Evolutionary conservation across 108 stramenopile genomes (phyloP), one percentile per base, ranked within the genome.

Genomic region (Pseudonitzschia pungens): DNA sequence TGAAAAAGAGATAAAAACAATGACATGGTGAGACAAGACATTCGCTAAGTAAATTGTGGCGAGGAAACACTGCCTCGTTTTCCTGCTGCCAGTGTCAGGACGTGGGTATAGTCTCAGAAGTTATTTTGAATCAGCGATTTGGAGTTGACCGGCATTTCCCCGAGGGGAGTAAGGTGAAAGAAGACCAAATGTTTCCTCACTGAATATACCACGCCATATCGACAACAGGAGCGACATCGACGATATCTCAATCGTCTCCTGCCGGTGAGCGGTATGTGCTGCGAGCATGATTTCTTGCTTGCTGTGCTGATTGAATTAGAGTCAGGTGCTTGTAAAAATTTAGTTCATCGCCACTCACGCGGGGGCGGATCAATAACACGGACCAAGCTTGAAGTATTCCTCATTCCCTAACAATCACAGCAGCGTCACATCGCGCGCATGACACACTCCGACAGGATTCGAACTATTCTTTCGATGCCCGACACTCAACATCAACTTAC

Each of bases 361-460:
- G 84, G 85, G 87, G 87, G 87, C 87, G 85, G 81, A 89, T 89
- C 87, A 76, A 79, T 83, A 89, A 89, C 87, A 89, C 87, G 87
- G 87, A 89, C 87, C 87, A 89, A 89, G 87, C 73, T 77, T 31
- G 18, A 70, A 65, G 48, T 74, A 44, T 58, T 89, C 85, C 24
- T 89, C 84, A 83, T 84, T 76, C 83, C 83, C 84, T 41, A 44
- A 42, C 24, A 63, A 24, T 53, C 24, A 36, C 52, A 48, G 21
- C 15, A 60, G 62, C 36, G 42, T 5, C 64, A 22, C 36, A 16
- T 65, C 58, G 20, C 60, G 15, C 53, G 32, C 42, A 65, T 15
- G 24, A 64, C 31, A 81, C 66, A 63, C 32, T n/a, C 36, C 50
- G 27, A 54, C 68, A 54, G 24, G 21, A 64, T 29, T 15, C 22